These are phyloP conservation scores for Papilionanthe hybrid DNA, from an alignment of 116 monocot genomes.

Conservation along the genomic window DNA sequence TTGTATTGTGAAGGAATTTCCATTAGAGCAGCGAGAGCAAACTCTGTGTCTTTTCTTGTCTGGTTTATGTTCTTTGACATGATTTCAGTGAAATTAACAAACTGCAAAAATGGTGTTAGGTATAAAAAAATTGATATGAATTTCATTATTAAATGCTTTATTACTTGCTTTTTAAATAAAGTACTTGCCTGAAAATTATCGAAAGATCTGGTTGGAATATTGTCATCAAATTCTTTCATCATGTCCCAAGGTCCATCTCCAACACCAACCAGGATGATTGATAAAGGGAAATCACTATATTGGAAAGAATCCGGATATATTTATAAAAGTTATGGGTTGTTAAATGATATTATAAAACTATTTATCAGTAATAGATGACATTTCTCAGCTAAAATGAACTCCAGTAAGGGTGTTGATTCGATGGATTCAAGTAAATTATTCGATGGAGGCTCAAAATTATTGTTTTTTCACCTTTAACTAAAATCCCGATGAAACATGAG, in stretches of 20 bases:
- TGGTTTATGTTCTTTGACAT: conserved; percentile 57
- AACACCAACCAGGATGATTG: conserved; percentile 58
- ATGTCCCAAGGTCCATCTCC: conserved; percentile 67
- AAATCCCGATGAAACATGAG: background rate
- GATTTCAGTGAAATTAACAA: conserved; percentile 90
- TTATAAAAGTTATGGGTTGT: background rate
- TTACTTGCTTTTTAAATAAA: background rate
- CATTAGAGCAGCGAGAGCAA: conserved; percentile 84
- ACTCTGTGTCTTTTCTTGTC: conserved; percentile 69
- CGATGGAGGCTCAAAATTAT: background rate
- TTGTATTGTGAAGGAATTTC: conserved; percentile 87
- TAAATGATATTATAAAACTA: background rate
- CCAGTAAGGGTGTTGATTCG: background rate
- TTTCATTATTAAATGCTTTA: background rate
- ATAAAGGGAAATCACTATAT: conserved; percentile 52
- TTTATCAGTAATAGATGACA: background rate
- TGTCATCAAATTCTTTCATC: conserved; percentile 57
- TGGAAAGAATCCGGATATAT: background rate
- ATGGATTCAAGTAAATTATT: background rate
- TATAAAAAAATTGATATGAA: background rate
- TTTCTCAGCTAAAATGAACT: background rate
- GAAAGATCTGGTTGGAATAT: conserved; percentile 40
- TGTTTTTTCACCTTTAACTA: background rate
- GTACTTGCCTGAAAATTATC: conserved; percentile 45
- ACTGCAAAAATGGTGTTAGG: conserved; percentile 25